Base-by-base conservation (phyloP, 2,329 filamentous ascomycete genomes). In the Trichoderma citrinoviride region DNA sequence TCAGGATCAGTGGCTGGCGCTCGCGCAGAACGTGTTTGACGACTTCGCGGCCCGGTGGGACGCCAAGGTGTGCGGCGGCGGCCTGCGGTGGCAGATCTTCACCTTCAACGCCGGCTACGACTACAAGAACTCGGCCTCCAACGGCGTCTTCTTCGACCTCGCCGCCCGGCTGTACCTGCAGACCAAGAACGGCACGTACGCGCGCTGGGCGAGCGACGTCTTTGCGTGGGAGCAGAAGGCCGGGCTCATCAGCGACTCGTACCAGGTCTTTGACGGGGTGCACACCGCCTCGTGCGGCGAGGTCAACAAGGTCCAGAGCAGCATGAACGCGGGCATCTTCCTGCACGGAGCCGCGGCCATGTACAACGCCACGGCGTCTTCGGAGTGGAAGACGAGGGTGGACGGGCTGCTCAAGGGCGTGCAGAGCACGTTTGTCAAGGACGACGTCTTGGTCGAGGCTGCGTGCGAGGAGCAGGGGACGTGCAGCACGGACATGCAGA, bases 71-170 rank as follows among this genome's bases (percentile, higher is more conserved):
- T 94, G 91, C 75, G 80, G 78, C 60, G 91, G 91, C 60, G 91
- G 91, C 7, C 75, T 95, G 67, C 85, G 88, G 69, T 94, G 91
- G 91, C 90, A 93, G 77, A 88, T 93, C 66, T 90, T 87, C 77
- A 80, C 83, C 5, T 88, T 87, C 76, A 91, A 91, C 76, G 83
- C 80, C 61, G 90, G 90, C 50, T 86, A 79, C 74, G 78, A 83
- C 74, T 86, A 86, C 78, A 86, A 87, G 44, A 41, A 65, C 40
- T 53, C 63, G 10, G 83, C 87, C 65, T 82, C 85, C 14, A 87
- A 86, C 68, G 85, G 83, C 43, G 82, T 81, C 71, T 86, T 87
- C 73, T 87, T 88, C 77, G 86, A 88, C 72, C 76, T 88, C 23
- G 85, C 81, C 17, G 85, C 90, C 12, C 85, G 90, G 10, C 82